A percentile compares a stretch with the other conserved stretches of the same genome.
phyloP scores from a whole-genome alignment of 2,329 filamentous ascomycete species.

The Cordyceps farinosa region DNA sequence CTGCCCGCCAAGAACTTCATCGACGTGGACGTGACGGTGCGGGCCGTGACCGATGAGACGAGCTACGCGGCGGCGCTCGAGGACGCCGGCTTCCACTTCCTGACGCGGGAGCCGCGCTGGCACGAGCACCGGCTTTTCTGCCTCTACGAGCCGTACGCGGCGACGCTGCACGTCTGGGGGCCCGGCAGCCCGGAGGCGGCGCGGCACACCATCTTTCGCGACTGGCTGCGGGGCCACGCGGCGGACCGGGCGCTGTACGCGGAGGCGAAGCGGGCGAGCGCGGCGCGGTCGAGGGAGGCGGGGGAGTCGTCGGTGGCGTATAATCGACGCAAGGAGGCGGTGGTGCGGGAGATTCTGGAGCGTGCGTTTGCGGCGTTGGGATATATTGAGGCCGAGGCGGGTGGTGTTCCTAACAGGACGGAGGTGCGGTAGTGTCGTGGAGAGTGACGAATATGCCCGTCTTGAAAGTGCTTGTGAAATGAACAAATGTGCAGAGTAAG shows the following conservation, averaged over 20 bases:
- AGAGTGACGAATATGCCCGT: not conserved
- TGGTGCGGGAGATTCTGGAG: conserved; percentile 36
- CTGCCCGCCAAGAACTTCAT: conserved; percentile 50
- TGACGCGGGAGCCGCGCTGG: conserved; percentile 35
- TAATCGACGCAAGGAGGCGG: conserved; percentile 39
- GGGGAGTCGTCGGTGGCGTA: conserved; percentile 37
- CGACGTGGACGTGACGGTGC: conserved; percentile 40
- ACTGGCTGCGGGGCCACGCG: conserved; percentile 39
- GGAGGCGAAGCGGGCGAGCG: conserved; percentile 32
- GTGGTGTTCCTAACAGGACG: no score
- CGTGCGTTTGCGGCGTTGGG: not conserved
- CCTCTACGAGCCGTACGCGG: conserved; percentile 31
- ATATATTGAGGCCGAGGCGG: not conserved
- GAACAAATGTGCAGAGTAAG: no score
- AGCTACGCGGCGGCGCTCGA: conserved; percentile 43
- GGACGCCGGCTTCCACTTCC: conserved; percentile 42
- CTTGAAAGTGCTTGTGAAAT: no score
- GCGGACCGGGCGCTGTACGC: conserved; percentile 41
- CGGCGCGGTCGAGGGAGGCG: conserved; percentile 25
- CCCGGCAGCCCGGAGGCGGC: conserved; percentile 39
- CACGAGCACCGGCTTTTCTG: conserved; percentile 47
- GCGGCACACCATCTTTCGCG: conserved; percentile 42
- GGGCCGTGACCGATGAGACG: conserved; percentile 31
- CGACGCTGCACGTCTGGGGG: conserved; percentile 49
- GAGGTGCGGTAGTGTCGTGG: not conserved